phyloP scores from a whole-genome alignment of 768 basidiomycete genomes.

The Chalciporus piperatus region DNA sequence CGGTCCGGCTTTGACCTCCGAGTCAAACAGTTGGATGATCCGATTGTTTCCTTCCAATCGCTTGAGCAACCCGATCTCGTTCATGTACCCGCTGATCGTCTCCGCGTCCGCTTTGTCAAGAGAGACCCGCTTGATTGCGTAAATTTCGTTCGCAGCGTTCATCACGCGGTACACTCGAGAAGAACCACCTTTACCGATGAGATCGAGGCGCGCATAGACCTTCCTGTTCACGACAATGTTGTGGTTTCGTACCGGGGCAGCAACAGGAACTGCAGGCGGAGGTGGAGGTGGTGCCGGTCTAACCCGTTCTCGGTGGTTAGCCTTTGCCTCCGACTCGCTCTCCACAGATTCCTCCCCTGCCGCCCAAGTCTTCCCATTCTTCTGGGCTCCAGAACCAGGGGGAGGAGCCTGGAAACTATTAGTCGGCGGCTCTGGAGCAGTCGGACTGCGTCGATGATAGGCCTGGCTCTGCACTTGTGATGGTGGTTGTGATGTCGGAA shows the following conservation, averaged over 20 bases:
- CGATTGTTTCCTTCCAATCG: constrained; percentile 91
- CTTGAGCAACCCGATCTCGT: constrained; percentile 91
- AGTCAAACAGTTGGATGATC: constrained; percentile 89
- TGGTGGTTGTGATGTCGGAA: constrained; percentile 20
- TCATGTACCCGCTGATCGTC: constrained; percentile 90
- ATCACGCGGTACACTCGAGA: constrained; percentile 95
- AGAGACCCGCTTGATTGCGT: constrained; percentile 89
- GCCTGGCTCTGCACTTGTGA: constrained; percentile 26
- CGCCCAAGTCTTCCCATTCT: constrained; percentile 44
- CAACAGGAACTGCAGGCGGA: constrained; percentile 17
- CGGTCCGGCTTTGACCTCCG: constrained; percentile 68
- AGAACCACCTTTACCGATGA: constrained; percentile 91
- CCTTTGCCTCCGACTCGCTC: constrained; percentile 33
- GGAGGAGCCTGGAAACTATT: constrained; percentile 29
- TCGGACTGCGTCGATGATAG: constrained; percentile 67
- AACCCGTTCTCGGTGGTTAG: constrained; percentile 22
- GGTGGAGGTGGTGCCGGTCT: constrained; percentile 38
- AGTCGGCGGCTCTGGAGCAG: constrained; percentile 58
- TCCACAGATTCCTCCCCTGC: constrained; percentile 42
- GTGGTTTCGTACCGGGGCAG: constrained; percentile 37
- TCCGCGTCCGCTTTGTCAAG: constrained; percentile 87
- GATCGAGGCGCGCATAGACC: constrained; percentile 78
- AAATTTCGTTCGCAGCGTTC: constrained; percentile 70
- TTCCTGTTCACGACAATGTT: constrained; percentile 61
- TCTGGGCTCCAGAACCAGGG: constrained; percentile 17